Percentiles rank a stretch among this genome's conserved stretches.
Evolutionary conservation across 345 rosid genomes (phyloP).

Genomic region (Chamaenerion angustifolium): DNA sequence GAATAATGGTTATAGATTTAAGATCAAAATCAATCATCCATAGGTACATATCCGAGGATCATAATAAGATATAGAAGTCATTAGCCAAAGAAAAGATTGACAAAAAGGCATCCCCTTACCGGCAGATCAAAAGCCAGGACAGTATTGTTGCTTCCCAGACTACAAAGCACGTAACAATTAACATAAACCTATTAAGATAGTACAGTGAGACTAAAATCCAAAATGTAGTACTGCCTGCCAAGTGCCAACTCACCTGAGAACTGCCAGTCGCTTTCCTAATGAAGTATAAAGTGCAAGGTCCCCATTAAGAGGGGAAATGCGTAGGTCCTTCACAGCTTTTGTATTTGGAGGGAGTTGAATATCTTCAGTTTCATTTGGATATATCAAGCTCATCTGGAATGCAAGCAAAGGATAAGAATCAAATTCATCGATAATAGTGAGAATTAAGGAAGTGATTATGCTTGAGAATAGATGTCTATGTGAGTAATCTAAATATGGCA

Average conservation of each 20-base stretch:
- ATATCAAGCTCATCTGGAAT: conserved; percentile 49
- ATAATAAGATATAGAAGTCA: neutral
- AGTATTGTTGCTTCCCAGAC: conserved; percentile 62
- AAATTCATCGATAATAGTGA: conserved; percentile 2
- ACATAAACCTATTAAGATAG: conserved; percentile 9
- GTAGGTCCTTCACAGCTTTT: conserved; percentile 67
- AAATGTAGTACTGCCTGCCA: neutral
- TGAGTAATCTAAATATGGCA: conserved; percentile 19
- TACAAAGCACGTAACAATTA: conserved; percentile 22
- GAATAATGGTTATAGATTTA: neutral
- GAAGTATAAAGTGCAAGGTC: conserved; percentile 59
- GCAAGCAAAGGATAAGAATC: conserved; percentile 1
- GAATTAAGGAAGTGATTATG: neutral
- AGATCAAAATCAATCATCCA: neutral
- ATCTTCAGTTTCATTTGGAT: conserved; percentile 58
- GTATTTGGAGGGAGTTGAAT: conserved; percentile 40
- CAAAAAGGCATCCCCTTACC: conserved; percentile 19
- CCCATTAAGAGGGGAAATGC: conserved; percentile 41
- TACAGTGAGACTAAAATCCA: conserved; percentile 1
- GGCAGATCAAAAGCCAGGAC: conserved; percentile 61
- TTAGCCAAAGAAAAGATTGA: too few relatives aligned
- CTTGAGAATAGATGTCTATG: conserved; percentile 3
- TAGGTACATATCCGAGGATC: neutral
- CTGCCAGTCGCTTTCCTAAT: conserved; percentile 61
- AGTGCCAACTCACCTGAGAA: conserved; percentile 39